These are phyloP conservation scores for Galeopsis tetrahit DNA, from an alignment of 257 asterid species.

Conservation along the genomic window DNA sequence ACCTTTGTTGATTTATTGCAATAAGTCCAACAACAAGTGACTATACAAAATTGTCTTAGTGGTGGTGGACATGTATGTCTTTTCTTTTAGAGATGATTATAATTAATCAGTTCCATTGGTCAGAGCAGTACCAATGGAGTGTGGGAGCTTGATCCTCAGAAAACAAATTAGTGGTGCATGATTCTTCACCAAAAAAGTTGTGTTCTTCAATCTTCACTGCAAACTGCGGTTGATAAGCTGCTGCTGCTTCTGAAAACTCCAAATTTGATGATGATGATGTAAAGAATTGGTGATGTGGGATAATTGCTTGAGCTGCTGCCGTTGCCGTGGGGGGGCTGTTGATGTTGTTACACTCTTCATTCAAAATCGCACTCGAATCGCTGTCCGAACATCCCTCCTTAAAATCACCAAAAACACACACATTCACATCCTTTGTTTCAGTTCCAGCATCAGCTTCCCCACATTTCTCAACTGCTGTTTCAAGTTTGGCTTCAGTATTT, in stretches of 20 bases:
- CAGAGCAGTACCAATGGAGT: constrained; percentile 74
- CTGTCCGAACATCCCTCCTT: constrained; percentile 83
- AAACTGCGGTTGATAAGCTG: constrained; percentile 55
- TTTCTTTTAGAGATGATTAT: not conserved
- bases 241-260: constrained; percentile 28
- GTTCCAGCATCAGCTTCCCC: constrained; percentile 34
- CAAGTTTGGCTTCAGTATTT: constrained; percentile 33
- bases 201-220: constrained; percentile 83
- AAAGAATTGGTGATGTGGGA: constrained; percentile 42
- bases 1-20: constrained; percentile 17
- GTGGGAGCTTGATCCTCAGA: constrained; percentile 87
- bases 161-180: constrained; percentile 74
- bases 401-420: constrained; percentile 46
- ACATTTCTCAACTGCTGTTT: not conserved
- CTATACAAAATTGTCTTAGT: constrained; percentile 51
- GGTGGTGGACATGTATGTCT: constrained; percentile 10
- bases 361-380: constrained; percentile 85
- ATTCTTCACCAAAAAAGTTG: constrained; percentile 76
- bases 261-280: constrained; percentile 23
- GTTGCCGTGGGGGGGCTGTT: constrained; percentile 57
- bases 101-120: constrained; percentile 66
- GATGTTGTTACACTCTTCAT: constrained; percentile 50
- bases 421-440: constrained; percentile 20
- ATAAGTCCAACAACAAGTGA: constrained; percentile 7
- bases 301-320: constrained; percentile 38